Conservation (phyloP, 2,329 filamentous ascomycete genomes). For the Atkinsonella hypoxylon region DNA sequence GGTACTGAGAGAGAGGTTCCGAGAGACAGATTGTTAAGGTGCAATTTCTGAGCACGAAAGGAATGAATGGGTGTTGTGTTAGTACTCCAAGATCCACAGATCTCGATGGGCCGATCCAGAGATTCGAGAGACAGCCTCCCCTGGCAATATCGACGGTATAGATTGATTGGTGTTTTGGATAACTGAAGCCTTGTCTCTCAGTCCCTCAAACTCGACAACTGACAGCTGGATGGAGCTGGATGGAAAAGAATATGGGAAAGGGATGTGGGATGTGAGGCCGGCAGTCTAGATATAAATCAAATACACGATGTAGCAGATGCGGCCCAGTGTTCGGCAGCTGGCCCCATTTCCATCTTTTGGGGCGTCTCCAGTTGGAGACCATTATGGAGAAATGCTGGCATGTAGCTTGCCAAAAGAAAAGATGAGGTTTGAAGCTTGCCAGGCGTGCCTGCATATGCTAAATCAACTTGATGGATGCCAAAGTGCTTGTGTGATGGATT, state of each 20-base stretch:
- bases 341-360: background rate
- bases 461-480: conserved; percentile 2
- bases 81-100: conserved; percentile 11
- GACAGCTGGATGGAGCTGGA: background rate
- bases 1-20: conserved; percentile 18
- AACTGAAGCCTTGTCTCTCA: conserved; percentile 10
- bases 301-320: background rate
- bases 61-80: conserved; percentile 22
- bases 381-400: background rate
- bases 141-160: conserved; percentile 13
- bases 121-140: conserved; percentile 10
- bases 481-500: conserved; percentile 4
- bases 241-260: conserved; percentile 3
- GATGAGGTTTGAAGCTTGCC: conserved; percentile 1
- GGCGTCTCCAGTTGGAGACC: background rate
- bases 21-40: conserved; percentile 22
- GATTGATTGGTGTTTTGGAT: conserved; percentile 16
- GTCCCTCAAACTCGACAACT: conserved; percentile 10
- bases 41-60: conserved; percentile 18
- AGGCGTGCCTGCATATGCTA: conserved; percentile 4
- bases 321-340: background rate
- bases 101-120: conserved; percentile 18
- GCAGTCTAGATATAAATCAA: conserved; percentile 8
- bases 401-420: conserved; percentile 4
- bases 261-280: conserved; percentile 9